Percentiles rank a stretch among this genome's conserved stretches.
These are phyloP conservation scores for Primulina tabacum DNA, from an alignment of 257 asterid species.

Conservation along the genomic window DNA sequence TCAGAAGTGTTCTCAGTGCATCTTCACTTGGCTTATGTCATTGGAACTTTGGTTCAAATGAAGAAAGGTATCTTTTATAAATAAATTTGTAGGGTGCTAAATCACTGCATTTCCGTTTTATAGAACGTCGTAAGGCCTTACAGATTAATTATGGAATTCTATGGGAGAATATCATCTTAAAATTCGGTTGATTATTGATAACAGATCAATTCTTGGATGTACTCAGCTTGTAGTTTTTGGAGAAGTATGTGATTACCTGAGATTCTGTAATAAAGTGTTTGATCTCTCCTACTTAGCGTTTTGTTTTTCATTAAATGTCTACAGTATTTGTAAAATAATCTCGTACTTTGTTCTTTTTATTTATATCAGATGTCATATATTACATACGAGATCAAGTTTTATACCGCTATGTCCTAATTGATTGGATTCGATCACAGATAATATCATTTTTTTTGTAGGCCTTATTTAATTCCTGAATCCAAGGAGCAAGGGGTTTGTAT, in stretches of 20 bases:
- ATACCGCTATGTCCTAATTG: background rate
- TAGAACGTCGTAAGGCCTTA: slow-evolving; percentile 4
- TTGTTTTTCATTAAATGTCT: background rate
- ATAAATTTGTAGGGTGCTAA: background rate
- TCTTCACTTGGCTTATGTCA: slow-evolving; percentile 85
- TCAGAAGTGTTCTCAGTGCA: slow-evolving; percentile 69
- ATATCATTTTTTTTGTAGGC: slow-evolving; percentile 40
- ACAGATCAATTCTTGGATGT: background rate
- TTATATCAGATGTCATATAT: too few species aligned
- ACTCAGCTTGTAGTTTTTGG: background rate
- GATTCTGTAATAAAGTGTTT: background rate
- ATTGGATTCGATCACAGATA: slow-evolving; percentile 6
- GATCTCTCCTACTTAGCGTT: background rate
- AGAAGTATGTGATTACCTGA: background rate
- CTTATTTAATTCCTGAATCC: slow-evolving; percentile 63
- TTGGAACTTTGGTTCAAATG: slow-evolving; percentile 65
- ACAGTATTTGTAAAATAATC: background rate
- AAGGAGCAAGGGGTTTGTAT: slow-evolving; percentile 81
- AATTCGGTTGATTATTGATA: background rate
- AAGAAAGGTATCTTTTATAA: slow-evolving; percentile 44
- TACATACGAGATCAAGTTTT: slow-evolving; percentile 4
- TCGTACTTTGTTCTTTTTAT: background rate
- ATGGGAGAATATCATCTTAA: slow-evolving; percentile 1
- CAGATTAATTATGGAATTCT: slow-evolving; percentile 1
- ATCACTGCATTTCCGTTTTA: background rate